phyloP scores from a whole-genome alignment of 208 protist species.

The Leishmania turanica region DNA sequence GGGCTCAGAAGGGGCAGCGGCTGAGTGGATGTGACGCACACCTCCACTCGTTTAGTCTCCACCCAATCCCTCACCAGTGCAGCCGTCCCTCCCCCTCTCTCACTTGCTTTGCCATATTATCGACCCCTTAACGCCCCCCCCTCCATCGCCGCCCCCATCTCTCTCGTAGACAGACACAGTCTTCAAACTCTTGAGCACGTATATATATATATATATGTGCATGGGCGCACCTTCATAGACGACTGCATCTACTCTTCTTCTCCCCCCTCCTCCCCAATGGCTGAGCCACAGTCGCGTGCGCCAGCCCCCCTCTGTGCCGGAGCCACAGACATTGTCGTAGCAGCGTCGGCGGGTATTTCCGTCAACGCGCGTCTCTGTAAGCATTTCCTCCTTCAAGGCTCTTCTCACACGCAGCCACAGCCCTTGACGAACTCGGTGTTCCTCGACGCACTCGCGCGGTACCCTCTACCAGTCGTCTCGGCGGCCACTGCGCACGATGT shows the following conservation, averaged over 20 bases:
- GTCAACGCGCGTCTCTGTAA: constrained; percentile 12
- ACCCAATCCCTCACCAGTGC: not conserved
- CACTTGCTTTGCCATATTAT: not conserved
- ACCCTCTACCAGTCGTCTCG: constrained; percentile 23
- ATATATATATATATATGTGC: not conserved
- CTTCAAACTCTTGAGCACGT: not conserved
- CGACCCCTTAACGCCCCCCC: not conserved
- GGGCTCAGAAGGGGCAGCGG: not conserved
- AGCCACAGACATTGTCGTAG: not conserved
- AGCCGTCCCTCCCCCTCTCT: not conserved
- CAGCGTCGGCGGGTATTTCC: not conserved
- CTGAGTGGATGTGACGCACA: not conserved
- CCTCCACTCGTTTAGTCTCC: not conserved
- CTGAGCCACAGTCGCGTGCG: not conserved
- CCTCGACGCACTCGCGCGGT: constrained; percentile 14
- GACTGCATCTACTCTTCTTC: not conserved
- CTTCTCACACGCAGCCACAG: not conserved
- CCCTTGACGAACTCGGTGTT: not conserved
- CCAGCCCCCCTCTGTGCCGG: not conserved
- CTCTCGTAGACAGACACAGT: not conserved
- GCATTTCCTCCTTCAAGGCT: not conserved
- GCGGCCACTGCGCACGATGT: constrained; percentile 19
- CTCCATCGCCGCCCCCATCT: not conserved
- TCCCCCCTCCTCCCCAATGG: not conserved
- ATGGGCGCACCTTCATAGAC: not conserved